These are phyloP conservation scores for Fusarium sp. DNA, from an alignment of 2,329 filamentous ascomycete species.

Conservation along the genomic window DNA sequence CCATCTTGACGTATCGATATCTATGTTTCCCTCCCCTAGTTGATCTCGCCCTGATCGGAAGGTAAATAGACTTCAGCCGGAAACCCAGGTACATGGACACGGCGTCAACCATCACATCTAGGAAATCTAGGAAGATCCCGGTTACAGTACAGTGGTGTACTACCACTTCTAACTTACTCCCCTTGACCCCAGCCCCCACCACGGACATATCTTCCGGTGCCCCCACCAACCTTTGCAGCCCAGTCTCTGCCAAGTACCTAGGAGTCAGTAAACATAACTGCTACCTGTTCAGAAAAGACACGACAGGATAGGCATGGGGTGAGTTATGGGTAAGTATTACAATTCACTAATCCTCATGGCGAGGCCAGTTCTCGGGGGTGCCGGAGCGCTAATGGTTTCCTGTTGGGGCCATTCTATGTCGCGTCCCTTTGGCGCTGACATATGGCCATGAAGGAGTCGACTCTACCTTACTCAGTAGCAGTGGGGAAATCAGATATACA, in stretches of 20 bases:
- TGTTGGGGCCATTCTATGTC: background rate
- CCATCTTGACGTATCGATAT: background rate
- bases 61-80: background rate
- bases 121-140: background rate
- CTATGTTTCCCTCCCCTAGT: background rate
- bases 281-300: background rate
- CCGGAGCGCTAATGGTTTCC: background rate
- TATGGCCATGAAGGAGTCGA: background rate
- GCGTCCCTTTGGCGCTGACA: background rate
- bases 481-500: background rate
- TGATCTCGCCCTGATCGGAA: background rate
- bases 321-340: background rate
- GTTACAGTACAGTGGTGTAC: background rate
- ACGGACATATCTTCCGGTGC: conserved; percentile 21
- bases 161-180: conserved; percentile 1
- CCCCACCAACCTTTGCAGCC: conserved; percentile 16
- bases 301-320: background rate
- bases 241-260: background rate
- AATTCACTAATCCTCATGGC: background rate
- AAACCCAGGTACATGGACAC: conserved; percentile 29
- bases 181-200: background rate
- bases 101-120: conserved; percentile 1
- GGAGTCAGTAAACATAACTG: background rate
- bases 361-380: background rate
- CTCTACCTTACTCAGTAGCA: background rate